A percentile compares a stretch with the other conserved stretches of the same genome.
Evolutionary conservation across 345 rosid genomes (phyloP).

Genomic region (Psidium guajava): DNA sequence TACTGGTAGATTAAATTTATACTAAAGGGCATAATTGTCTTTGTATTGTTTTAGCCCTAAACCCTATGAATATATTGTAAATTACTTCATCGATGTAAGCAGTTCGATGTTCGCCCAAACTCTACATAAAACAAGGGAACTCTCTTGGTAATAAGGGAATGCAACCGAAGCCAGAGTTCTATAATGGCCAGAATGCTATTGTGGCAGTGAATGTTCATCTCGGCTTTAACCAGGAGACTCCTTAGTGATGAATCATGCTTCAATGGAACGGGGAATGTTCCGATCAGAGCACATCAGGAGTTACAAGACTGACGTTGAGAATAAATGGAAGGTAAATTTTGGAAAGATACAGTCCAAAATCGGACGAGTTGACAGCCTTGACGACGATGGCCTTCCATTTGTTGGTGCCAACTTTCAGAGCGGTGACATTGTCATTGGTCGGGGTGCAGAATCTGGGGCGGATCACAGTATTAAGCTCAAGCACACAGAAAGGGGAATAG

Average conservation of each 20-base stretch:
- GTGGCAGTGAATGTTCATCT: constrained; percentile 91
- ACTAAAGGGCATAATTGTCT: too few species aligned
- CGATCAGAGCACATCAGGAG: constrained; percentile 81
- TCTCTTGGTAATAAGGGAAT: constrained; percentile 20
- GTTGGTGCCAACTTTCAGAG: constrained; percentile 72
- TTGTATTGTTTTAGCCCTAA: too few species aligned
- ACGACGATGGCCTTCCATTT: constrained; percentile 86
- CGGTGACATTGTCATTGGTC: constrained; percentile 88
- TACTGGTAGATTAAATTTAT: too few species aligned
- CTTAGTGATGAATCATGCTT: constrained; percentile 85
- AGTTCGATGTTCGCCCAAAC: too few species aligned
- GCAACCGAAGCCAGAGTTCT: constrained; percentile 44
- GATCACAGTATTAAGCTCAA: constrained; percentile 77
- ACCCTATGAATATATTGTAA: too few species aligned
- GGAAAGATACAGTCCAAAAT: constrained; percentile 60
- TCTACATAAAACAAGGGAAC: constrained; percentile 25
- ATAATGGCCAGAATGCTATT: constrained; percentile 86
- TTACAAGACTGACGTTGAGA: constrained; percentile 85
- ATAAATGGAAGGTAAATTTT: constrained; percentile 56
- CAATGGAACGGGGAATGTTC: constrained; percentile 93
- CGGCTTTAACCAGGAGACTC: constrained; percentile 93
- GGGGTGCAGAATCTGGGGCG: constrained; percentile 63
- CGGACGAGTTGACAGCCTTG: constrained; percentile 82
- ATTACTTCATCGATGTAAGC: too few species aligned
- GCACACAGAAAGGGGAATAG: constrained; percentile 91